These are phyloP conservation scores for Leptomonas pyrrhocoris DNA, from an alignment of 208 protist species.

Conservation along the genomic window DNA sequence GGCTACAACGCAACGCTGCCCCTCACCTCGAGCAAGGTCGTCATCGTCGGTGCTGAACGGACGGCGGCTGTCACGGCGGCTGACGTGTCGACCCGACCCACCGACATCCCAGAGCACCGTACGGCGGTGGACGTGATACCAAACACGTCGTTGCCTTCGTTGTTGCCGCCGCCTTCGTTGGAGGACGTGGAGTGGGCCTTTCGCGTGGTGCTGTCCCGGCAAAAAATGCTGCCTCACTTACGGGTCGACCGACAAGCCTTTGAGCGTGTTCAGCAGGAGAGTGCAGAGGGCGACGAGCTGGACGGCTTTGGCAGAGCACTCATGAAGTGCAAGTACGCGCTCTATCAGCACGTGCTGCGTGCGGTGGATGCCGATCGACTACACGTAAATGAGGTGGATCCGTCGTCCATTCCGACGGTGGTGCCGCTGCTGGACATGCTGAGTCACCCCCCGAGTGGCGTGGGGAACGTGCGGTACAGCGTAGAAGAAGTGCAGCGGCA, in stretches of 20 bases:
- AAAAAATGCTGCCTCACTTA: constrained; percentile 44
- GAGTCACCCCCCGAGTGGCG: constrained; percentile 44
- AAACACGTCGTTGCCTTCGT: background rate
- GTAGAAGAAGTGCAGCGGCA: constrained; percentile 26
- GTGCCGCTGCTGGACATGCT: constrained; percentile 69
- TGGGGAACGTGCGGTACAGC: constrained; percentile 37
- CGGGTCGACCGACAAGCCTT: constrained; percentile 17
- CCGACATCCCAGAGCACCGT: no score
- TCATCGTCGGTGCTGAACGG: no score
- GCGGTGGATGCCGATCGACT: constrained; percentile 39
- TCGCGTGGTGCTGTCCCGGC: constrained; percentile 64
- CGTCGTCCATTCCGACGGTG: constrained; percentile 40
- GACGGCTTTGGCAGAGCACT: constrained; percentile 34
- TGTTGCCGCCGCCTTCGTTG: constrained; percentile 48
- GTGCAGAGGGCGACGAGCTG: constrained; percentile 30
- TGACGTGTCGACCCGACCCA: no score
- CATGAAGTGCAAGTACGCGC: constrained; percentile 26
- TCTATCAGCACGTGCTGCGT: constrained; percentile 41
- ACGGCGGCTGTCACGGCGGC: no score
- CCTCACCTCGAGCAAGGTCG: no score
- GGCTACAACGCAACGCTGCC: no score
- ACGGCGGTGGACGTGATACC: background rate
- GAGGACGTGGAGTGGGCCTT: constrained; percentile 65
- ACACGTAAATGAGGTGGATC: constrained; percentile 45
- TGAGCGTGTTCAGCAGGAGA: constrained; percentile 26